Evolutionary conservation across 345 rosid species (phyloP).

Genomic region (Eucalyptus virginea): DNA sequence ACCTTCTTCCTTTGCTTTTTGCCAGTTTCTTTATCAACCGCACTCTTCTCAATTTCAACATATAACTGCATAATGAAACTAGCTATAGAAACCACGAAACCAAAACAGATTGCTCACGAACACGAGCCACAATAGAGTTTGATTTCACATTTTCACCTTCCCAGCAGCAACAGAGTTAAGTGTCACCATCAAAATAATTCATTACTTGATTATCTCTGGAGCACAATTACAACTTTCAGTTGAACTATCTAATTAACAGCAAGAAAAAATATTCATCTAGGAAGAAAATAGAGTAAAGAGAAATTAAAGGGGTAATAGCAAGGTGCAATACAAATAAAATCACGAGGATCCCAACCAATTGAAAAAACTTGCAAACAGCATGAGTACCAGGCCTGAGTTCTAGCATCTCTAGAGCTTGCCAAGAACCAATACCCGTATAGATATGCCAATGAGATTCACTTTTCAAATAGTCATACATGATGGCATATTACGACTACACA

Average conservation of each 20-base stretch:
- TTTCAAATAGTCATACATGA: no score
- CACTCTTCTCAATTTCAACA: slow-evolving; percentile 55
- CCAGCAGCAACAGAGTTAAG: slow-evolving; percentile 70
- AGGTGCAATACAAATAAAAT: neutral
- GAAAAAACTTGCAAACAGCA: no score
- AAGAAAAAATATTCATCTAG: no score
- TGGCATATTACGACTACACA: neutral
- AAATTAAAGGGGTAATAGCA: neutral
- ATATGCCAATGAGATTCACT: neutral
- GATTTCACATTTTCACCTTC: slow-evolving; percentile 31
- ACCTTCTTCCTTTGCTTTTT: no score
- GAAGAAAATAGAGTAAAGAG: neutral
- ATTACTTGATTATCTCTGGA: neutral
- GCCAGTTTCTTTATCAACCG: no score
- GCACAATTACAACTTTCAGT: neutral
- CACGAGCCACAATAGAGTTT: neutral
- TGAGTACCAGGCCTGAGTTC: neutral
- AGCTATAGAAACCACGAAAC: neutral
- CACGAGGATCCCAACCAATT: neutral
- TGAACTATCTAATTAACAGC: no score
- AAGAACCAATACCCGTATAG: neutral
- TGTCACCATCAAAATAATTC: neutral
- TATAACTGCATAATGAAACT: slow-evolving; percentile 29
- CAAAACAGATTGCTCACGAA: neutral
- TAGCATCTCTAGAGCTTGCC: neutral